A percentile compares a stretch with the other conserved stretches of the same genome.
phyloP scores from a whole-genome alignment of 1,284 basidiomycete genomes.

The Irpex rosettiformis region DNA sequence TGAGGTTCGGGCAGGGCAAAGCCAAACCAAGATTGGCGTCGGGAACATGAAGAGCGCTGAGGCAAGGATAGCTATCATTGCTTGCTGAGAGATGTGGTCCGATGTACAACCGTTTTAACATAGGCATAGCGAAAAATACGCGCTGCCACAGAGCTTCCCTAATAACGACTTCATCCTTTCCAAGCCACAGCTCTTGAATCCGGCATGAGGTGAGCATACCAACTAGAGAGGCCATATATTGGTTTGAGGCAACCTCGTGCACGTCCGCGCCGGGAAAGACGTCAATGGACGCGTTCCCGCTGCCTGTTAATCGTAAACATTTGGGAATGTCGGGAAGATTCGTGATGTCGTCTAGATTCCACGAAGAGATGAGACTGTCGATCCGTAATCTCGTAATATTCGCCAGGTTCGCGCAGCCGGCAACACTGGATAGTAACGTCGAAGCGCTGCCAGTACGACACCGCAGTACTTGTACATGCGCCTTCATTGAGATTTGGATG shows the following conservation, averaged over 20 bases:
- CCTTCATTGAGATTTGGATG: background rate
- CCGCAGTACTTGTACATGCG: background rate
- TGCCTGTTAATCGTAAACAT: background rate
- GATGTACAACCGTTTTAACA: slow-evolving; percentile 4
- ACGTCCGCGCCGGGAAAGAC: slow-evolving; percentile 8
- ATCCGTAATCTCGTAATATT: background rate
- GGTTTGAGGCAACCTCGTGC: slow-evolving; percentile 11
- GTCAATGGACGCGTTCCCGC: slow-evolving; percentile 3
- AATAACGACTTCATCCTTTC: slow-evolving; percentile 5
- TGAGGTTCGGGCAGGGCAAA: slow-evolving; percentile 9
- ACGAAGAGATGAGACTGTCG: background rate
- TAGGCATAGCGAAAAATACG: slow-evolving; percentile 7
- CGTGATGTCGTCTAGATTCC: background rate
- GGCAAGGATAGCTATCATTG: background rate
- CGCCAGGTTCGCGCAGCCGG: background rate
- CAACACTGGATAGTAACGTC: background rate
- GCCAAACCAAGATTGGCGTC: slow-evolving; percentile 10
- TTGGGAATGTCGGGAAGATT: background rate
- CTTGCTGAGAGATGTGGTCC: background rate
- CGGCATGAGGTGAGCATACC: slow-evolving; percentile 6
- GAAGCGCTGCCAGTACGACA: background rate
- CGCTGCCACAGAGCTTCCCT: slow-evolving; percentile 12
- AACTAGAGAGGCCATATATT: slow-evolving; percentile 12
- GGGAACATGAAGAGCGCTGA: slow-evolving; percentile 2
- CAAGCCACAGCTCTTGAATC: slow-evolving; percentile 7